Percentiles rank a stretch among this genome's conserved stretches.
These are phyloP conservation scores for Chenopodium quinoa DNA, from an alignment of 148 eudicot species.

Conservation along the genomic window DNA sequence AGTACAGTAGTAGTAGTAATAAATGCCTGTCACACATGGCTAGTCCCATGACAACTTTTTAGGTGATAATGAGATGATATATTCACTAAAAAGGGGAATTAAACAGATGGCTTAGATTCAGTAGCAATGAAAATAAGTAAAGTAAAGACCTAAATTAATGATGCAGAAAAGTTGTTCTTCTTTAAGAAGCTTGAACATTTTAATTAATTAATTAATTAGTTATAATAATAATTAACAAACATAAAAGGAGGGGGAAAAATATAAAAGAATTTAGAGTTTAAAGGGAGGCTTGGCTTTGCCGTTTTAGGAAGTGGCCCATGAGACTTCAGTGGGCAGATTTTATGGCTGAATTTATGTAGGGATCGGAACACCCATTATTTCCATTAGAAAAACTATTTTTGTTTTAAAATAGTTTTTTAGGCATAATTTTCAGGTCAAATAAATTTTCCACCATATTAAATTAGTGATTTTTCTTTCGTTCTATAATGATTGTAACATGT, in stretches of 20 bases:
- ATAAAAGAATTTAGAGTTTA: neutral
- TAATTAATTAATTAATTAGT: too few species aligned
- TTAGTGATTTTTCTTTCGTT: too few species aligned
- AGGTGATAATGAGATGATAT: slow-evolving; percentile 27
- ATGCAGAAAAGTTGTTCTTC: slow-evolving; percentile 27
- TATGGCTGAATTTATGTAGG: slow-evolving; percentile 41
- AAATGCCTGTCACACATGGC: neutral
- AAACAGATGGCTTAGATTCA: slow-evolving; percentile 24
- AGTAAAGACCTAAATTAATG: slow-evolving; percentile 22
- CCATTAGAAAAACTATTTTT: neutral
- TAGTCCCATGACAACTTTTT: slow-evolving; percentile 20
- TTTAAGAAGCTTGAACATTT: slow-evolving; percentile 16
- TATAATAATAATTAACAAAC: neutral
- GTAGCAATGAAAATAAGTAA: slow-evolving; percentile 16
- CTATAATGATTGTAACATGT: too few species aligned
- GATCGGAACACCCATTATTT: slow-evolving; percentile 18
- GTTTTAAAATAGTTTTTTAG: too few species aligned
- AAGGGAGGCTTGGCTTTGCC: slow-evolving; percentile 18
- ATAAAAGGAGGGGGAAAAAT: neutral
- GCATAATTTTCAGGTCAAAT: neutral
- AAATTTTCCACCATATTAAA: too few species aligned
- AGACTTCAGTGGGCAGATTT: slow-evolving; percentile 40
- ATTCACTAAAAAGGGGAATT: slow-evolving; percentile 1
- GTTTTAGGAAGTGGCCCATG: slow-evolving; percentile 40
- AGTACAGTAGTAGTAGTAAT: neutral